Evolutionary conservation across 192 early-diverging fungal species (phyloP).

Genomic region (Obelidium mucronatum): DNA sequence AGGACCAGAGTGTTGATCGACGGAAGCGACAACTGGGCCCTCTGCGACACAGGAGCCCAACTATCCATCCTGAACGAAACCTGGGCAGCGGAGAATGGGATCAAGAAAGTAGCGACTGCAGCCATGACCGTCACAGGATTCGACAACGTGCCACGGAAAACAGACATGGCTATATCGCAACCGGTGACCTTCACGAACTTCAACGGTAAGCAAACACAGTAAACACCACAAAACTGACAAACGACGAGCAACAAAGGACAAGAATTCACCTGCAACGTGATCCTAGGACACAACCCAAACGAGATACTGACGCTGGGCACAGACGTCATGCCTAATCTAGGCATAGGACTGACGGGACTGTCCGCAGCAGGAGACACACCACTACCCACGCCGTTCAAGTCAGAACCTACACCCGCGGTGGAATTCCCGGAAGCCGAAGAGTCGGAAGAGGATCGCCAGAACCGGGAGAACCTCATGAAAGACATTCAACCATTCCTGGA

Average conservation of each 20-base stretch:
- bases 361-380: conserved; percentile 3
- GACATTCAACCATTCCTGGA: conserved; percentile 9
- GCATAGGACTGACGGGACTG: conserved; percentile 5
- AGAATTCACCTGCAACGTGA: neutral
- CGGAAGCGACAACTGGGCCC: neutral
- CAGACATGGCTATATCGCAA: neutral
- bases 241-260: neutral
- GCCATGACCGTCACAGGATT: neutral
- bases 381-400: neutral
- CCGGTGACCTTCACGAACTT: neutral
- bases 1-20: neutral
- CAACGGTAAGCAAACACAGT: neutral
- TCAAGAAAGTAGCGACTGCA: neutral
- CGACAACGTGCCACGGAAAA: neutral
- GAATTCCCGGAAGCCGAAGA: neutral
- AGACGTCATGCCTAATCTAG: neutral
- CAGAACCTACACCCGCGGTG: neutral
- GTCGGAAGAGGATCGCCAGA: neutral
- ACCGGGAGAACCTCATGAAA: neutral
- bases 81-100: neutral
- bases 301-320: neutral
- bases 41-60: neutral
- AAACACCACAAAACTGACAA: neutral
- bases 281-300: neutral
- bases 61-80: neutral